Evolutionary conservation across 2,329 filamentous ascomycete genomes (phyloP).

Genomic region (Claviceps humidiphila): DNA sequence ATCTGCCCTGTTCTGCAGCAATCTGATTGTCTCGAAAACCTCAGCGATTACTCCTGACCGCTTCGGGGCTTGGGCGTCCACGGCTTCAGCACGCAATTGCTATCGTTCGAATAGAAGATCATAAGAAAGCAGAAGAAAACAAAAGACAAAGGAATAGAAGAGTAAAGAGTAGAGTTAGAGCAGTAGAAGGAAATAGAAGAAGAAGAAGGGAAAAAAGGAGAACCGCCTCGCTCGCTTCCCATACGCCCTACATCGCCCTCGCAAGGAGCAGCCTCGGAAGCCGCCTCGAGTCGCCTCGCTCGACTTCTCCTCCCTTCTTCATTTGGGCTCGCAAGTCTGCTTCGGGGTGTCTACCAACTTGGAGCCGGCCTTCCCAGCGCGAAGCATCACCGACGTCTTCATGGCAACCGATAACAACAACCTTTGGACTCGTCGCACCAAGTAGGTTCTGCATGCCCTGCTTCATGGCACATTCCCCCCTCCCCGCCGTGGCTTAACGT

Average conservation of each 20-base stretch:
- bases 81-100: neutral
- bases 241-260: neutral
- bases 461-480: neutral
- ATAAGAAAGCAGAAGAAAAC: too few relatives aligned
- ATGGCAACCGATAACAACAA: constrained; percentile 34
- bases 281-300: neutral
- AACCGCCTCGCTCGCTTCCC: neutral
- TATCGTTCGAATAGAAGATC: neutral
- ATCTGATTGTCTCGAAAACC: neutral
- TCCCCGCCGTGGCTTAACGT: neutral
- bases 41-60: constrained; percentile 2
- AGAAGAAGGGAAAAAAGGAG: too few relatives aligned
- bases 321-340: constrained; percentile 10
- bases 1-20: neutral
- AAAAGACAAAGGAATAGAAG: too few relatives aligned
- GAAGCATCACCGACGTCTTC: constrained; percentile 21
- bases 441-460: constrained; percentile 39
- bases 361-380: constrained; percentile 7
- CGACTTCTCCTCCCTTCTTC: neutral
- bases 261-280: neutral
- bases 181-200: too few relatives aligned
- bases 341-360: constrained; percentile 12
- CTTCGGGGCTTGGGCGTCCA: constrained; percentile 1
- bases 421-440: constrained; percentile 71
- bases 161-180: too few relatives aligned